phyloP scores from a whole-genome alignment of 2,329 filamentous ascomycete genomes.

The Fusarium poae region DNA sequence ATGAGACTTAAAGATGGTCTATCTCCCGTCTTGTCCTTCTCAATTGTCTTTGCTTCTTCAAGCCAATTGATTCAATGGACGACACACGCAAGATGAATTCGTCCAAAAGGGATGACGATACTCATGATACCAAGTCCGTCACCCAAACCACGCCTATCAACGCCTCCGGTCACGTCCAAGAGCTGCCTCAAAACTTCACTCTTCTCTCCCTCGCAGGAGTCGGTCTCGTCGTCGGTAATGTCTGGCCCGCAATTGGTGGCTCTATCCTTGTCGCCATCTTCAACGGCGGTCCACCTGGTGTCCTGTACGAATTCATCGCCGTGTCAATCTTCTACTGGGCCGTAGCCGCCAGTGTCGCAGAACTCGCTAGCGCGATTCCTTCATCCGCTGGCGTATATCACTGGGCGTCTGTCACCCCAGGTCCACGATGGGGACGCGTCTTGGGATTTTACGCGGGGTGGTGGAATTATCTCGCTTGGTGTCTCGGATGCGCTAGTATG shows the following conservation, averaged over 20 bases:
- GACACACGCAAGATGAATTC: conserved; percentile 27
- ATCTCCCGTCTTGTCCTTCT: neutral
- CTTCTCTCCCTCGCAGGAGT: conserved; percentile 58
- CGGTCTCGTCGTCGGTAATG: conserved; percentile 58
- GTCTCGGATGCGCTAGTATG: conserved; percentile 57
- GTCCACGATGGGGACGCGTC: conserved; percentile 62
- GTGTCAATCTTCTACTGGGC: conserved; percentile 68
- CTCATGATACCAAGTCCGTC: conserved; percentile 12
- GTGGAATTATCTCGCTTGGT: conserved; percentile 61
- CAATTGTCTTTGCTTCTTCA: neutral
- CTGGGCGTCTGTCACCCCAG: conserved; percentile 71
- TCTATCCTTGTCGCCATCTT: conserved; percentile 64
- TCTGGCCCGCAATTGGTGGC: conserved; percentile 60
- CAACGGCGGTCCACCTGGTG: conserved; percentile 72
- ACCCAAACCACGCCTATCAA: conserved; percentile 48
- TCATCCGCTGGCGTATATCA: conserved; percentile 72
- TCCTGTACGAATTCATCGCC: conserved; percentile 70
- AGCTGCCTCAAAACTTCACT: conserved; percentile 56
- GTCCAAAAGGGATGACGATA: conserved; percentile 16
- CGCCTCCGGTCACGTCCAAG: conserved; percentile 58
- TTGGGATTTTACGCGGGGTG: conserved; percentile 62
- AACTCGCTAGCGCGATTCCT: conserved; percentile 72
- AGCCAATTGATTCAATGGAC: conserved; percentile 4
- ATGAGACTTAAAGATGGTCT: neutral
- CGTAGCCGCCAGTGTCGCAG: conserved; percentile 70